phyloP scores from a whole-genome alignment of 352 stramenopile genomes.

The Phytophthora sp. region DNA sequence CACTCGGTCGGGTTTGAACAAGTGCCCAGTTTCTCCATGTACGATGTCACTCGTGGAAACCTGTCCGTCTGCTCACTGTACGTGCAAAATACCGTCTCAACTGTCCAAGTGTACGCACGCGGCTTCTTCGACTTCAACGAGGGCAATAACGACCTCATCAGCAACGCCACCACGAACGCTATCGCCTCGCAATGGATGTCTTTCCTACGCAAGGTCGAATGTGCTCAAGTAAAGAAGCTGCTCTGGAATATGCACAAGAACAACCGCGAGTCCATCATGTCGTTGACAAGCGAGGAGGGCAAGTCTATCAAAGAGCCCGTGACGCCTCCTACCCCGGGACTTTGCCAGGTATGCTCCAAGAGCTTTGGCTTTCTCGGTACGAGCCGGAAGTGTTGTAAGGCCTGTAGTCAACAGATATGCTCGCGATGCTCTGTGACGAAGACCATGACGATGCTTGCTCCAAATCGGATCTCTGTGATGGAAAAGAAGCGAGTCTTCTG shows the following conservation, averaged over 20 bases:
- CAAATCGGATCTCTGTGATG: constrained; percentile 4
- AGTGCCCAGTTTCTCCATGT: constrained; percentile 16
- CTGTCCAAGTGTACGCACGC: constrained; percentile 27
- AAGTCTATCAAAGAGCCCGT: constrained; percentile 3
- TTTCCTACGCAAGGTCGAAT: constrained; percentile 30
- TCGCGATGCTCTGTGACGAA: constrained; percentile 31
- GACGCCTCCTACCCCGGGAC: constrained; percentile 6
- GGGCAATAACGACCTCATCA: constrained; percentile 22
- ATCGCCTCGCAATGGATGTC: constrained; percentile 29
- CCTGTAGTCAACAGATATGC: constrained; percentile 30
- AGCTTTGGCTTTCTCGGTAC: constrained; percentile 39
- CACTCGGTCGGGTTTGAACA: constrained; percentile 41
- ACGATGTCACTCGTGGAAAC: constrained; percentile 26
- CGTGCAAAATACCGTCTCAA: constrained; percentile 7
- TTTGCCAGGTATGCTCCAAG: constrained; percentile 38
- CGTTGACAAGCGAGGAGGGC: constrained; percentile 12
- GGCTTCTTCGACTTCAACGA: constrained; percentile 41
- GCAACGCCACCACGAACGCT: constrained; percentile 17
- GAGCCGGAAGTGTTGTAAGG: constrained; percentile 25
- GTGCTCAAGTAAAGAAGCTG: constrained; percentile 38
- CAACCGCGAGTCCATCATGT: constrained; percentile 23
- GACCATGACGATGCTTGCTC: constrained; percentile 12
- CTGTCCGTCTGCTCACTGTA: constrained; percentile 32
- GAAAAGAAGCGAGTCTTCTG: constrained; percentile 29
- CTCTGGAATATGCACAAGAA: constrained; percentile 24